These are phyloP conservation scores for Ustilago crameri DNA, from an alignment of 1,284 basidiomycete genomes.

Conservation along the genomic window DNA sequence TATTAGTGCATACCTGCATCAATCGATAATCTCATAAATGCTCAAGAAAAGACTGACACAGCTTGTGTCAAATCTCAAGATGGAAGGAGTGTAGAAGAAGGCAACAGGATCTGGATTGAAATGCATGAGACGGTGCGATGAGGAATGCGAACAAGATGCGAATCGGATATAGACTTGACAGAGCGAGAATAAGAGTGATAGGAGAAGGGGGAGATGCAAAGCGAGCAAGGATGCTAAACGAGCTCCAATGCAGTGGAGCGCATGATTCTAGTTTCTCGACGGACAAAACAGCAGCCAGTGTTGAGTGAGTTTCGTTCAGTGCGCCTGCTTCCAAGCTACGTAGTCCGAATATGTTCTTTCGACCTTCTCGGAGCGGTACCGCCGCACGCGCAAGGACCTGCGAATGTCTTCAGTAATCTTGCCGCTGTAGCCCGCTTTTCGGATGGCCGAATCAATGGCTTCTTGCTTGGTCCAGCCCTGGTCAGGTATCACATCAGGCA, in stretches of 20 bases:
- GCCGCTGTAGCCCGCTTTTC: conserved; percentile 86
- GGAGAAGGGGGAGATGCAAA: not conserved
- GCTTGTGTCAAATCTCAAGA: too few relatives aligned
- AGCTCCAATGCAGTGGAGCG: not conserved
- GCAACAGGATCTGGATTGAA: too few relatives aligned
- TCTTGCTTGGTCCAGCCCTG: conserved; percentile 93
- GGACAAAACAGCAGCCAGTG: too few relatives aligned
- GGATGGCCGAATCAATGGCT: conserved; percentile 87
- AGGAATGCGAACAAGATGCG: too few relatives aligned
- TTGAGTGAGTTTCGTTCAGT: not conserved
- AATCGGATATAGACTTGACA: too few relatives aligned
- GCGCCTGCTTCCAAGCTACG: conserved; percentile 30
- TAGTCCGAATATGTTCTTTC: conserved; percentile 80
- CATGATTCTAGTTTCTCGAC: too few relatives aligned
- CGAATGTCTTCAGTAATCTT: conserved; percentile 84
- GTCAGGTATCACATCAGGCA: conserved; percentile 90
- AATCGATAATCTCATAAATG: too few relatives aligned
- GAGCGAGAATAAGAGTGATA: not conserved
- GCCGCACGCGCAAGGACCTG: conserved; percentile 78
- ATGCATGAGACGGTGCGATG: too few relatives aligned
- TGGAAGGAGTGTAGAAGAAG: too few relatives aligned
- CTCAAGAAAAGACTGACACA: too few relatives aligned
- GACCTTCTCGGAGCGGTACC: conserved; percentile 86
- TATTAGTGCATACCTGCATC: too few relatives aligned
- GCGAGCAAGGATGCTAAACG: not conserved